Evolutionary conservation across 2,329 filamentous ascomycete species (phyloP).

Genomic region (Leptographium wingfieldii): DNA sequence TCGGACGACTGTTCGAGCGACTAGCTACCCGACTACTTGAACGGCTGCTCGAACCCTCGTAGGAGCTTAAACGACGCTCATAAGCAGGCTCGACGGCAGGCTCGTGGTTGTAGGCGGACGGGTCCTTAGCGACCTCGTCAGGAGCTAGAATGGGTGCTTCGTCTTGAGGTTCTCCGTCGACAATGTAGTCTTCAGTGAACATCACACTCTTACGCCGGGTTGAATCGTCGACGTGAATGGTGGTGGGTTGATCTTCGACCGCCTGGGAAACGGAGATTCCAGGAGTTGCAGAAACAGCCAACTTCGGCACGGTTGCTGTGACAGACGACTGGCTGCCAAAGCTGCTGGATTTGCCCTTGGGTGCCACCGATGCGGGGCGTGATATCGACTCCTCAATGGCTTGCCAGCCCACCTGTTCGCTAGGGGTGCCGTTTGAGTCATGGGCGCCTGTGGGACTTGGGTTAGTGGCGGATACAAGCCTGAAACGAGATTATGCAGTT

Average conservation of each 20-base stretch:
- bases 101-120: conserved; percentile 53
- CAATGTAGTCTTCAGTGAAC: conserved; percentile 30
- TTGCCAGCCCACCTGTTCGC: conserved; percentile 81
- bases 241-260: conserved; percentile 24
- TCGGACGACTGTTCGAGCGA: conserved; percentile 27
- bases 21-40: conserved; percentile 20
- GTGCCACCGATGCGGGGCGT: conserved; percentile 26
- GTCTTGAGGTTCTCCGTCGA: conserved; percentile 39
- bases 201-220: conserved; percentile 29
- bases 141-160: conserved; percentile 74
- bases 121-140: conserved; percentile 72
- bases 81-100: conserved; percentile 67
- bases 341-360: conserved; percentile 7
- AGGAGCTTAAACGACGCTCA: conserved; percentile 47
- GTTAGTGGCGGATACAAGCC: not conserved
- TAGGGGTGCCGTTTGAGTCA: conserved; percentile 60
- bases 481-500: not conserved
- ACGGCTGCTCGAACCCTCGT: conserved; percentile 24
- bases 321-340: conserved; percentile 10
- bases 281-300: conserved; percentile 12
- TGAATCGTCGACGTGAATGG: conserved; percentile 68
- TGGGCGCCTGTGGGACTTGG: conserved; percentile 41
- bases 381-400: conserved; percentile 75
- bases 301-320: conserved; percentile 19
- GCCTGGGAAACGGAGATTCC: conserved; percentile 18